Percentiles rank a stretch among this genome's conserved stretches.
phyloP scores from a whole-genome alignment of 805 yeast genomes.

The Novakomyces olei region DNA sequence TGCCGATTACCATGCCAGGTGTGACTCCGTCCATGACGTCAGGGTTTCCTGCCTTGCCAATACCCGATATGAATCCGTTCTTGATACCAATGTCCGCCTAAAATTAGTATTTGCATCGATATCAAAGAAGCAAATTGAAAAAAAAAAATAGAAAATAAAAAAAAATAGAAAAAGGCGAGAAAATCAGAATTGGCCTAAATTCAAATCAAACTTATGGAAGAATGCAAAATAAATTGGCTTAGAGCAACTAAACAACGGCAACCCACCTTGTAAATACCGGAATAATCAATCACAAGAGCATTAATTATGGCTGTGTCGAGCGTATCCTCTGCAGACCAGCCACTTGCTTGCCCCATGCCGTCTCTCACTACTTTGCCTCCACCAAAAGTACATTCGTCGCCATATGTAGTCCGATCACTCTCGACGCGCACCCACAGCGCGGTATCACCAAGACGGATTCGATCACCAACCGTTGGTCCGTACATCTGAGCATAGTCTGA shows the following conservation, averaged over 20 bases:
- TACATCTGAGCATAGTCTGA: slow-evolving; percentile 1
- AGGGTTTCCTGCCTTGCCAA: slow-evolving; percentile 4
- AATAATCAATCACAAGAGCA: slow-evolving; percentile 2
- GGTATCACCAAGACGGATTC: slow-evolving; percentile 4
- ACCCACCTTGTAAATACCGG: slow-evolving; percentile 4
- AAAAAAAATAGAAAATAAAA: too few species aligned
- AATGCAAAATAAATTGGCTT: too few species aligned
- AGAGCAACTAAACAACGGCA: too few species aligned
- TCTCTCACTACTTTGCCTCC: slow-evolving; percentile 4
- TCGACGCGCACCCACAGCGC: background rate
- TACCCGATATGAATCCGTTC: slow-evolving; percentile 1
- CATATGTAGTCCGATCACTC: slow-evolving; percentile 2
- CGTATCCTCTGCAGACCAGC: background rate
- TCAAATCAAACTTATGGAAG: too few species aligned
- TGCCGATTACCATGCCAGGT: slow-evolving; percentile 2
- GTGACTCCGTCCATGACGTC: slow-evolving; percentile 2
- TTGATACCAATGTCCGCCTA: slow-evolving; percentile 5
- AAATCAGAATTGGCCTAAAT: too few species aligned
- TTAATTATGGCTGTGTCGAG: background rate
- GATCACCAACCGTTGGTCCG: slow-evolving; percentile 3
- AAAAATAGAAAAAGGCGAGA: too few species aligned
- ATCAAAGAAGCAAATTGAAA: too few species aligned
- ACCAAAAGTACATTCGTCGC: slow-evolving; percentile 3
- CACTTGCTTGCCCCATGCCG: slow-evolving; percentile 4
- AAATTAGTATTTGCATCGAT: too few species aligned